Evolutionary conservation across 169 alveolate genomes (phyloP), one percentile per base, ranked within the genome.

Genomic region (Babesia sp.): DNA sequence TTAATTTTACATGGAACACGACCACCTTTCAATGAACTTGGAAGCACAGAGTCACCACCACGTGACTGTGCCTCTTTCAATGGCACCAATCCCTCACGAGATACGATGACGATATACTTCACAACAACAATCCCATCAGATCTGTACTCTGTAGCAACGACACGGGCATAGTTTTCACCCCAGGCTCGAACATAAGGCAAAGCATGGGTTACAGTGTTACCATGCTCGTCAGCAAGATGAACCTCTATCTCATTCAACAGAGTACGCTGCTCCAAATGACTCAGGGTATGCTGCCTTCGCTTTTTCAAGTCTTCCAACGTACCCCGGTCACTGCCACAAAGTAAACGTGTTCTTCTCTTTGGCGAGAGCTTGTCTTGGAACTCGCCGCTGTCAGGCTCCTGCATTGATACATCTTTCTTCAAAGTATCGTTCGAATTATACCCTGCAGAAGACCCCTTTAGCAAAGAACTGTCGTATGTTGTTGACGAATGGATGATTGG

Each of bases 171-270:
- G 45, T 70, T 72, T 20, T 58, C 59, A 24, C 80, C 63, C 84
- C 88, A 80, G 6, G 84, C 88, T 2, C 60, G 69, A 4, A 71
- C 68, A 31, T 71, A 69, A 0, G 88, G 84, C 33, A 37, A 29
- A 1, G 60, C 67, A n/a, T 54, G 51, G 12, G 64, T 80, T 29
- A 80, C 71, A 22, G 42, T 57, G 53, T 78, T 63, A 53, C 86
- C 86, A 39, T 63, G 36, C 50, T 28, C 66, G 22, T 78, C 86
- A 22, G 79, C 61, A 26, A 67, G 67, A 24, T 69, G 71, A 29
- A 78, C 44, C 41, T 39, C 63, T 5, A 78, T 24, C 45, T 78
- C 82, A 54, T 78, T 78, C 31, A 69, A 42, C 26, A 69, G 75
- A 24, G 36, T 37, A 41, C 34, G 18, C 12, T 33, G 3, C 36